Conservation (phyloP, 345 rosid genomes). For the Eucalyptus pauciflora region DNA sequence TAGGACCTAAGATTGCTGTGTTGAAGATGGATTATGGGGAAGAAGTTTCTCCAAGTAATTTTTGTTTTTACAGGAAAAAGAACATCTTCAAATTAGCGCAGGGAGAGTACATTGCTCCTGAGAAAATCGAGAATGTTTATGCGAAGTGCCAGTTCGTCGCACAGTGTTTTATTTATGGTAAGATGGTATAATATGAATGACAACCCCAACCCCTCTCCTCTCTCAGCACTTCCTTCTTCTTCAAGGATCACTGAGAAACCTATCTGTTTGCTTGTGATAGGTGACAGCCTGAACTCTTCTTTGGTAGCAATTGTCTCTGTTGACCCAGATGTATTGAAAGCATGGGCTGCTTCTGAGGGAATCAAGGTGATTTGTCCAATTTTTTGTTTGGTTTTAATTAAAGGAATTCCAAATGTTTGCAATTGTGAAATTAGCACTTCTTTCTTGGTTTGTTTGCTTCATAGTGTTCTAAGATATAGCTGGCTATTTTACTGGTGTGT, state of each 20-base stretch:
- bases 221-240: background rate
- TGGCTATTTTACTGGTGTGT: background rate
- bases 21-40: background rate
- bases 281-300: conserved; percentile 91
- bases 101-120: conserved; percentile 99
- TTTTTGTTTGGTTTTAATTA: background rate
- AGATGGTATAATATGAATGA: background rate
- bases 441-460: background rate
- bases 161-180: conserved; percentile 89
- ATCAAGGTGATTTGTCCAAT: conserved; percentile 37
- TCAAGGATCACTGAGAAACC: background rate
- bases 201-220: background rate
- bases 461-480: background rate
- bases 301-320: conserved; percentile 83
- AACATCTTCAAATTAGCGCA: conserved; percentile 97
- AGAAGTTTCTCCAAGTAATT: background rate
- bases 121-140: conserved; percentile 92
- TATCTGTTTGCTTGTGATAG: conserved; percentile 16
- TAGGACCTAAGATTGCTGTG: background rate
- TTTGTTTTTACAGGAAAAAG: conserved; percentile 63
- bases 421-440: background rate
- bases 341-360: conserved; percentile 85
- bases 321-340: conserved; percentile 66
- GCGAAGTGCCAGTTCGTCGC: conserved; percentile 76
- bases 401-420: background rate